Base-by-base conservation (phyloP, 2,329 filamentous ascomycete genomes). In the Alternaria viburni region DNA sequence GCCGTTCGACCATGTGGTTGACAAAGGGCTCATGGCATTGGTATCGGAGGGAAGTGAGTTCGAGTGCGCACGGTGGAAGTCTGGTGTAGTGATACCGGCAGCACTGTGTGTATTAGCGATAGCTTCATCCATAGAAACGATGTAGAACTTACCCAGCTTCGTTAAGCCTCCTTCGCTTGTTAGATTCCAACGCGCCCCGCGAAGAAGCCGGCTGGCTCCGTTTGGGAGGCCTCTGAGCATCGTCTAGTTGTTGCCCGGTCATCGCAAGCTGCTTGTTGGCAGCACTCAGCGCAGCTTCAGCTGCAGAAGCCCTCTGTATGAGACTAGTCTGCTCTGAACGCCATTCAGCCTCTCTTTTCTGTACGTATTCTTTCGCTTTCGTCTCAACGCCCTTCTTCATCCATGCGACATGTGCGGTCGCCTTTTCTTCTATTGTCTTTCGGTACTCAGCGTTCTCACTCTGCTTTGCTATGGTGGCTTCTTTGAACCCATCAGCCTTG, bases 161-260 rank as follows among this genome's bases (percentile, higher is more conserved):
- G 9, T 45, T 2, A 8, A 44, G 19, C 32, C n/a, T 62, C 25
- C 30, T 62, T 5, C n/a, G 57, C 56, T 59, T 62, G 32, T 44
- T 44, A 3, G 50, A 10, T 0, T 36, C 44, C 6, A 23, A 41
- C 3, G n/a, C 23, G 6, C 59, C 41, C 15, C 30, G 41, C 15
- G 13, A 17, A 9, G 21, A 43, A 5, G 25, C 36, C 17, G 43
- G 26, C 6, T 49, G 59, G 2, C 19, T 23, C 5, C 54, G 56
- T 21, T 32, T 36, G 7, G 1, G 15, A 26, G 23, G 19, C 26
- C 19, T 13, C 43, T 54, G 46, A 13, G 12, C 10, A 26, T 41
- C 23, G 25, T 15, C 21, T 8, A 19, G 60, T 5, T 21, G 44
- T 17, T 45, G 49, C 11, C 17, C 19, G 6, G 12, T 12, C 11